These are phyloP conservation scores for Zelonia costaricensis DNA, from an alignment of 208 protist species.

Conservation along the genomic window DNA sequence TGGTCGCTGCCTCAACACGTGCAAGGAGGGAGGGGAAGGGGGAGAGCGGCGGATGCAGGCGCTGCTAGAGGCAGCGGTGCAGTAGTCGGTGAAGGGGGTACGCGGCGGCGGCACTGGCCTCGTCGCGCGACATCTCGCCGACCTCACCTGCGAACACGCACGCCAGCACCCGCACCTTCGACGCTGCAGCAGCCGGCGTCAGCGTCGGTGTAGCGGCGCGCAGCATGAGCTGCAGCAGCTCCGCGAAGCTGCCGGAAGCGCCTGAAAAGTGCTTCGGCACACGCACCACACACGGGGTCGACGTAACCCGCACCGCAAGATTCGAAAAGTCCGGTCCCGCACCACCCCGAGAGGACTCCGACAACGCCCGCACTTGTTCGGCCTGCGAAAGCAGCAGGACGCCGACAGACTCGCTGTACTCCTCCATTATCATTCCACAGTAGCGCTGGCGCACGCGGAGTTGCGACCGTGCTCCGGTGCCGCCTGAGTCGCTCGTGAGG, in stretches of 20 bases:
- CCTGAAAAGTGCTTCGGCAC: slow-evolving; percentile 39
- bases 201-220: background rate
- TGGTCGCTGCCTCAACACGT: no score
- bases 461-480: background rate
- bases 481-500: background rate
- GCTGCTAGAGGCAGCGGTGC: slow-evolving; percentile 20
- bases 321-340: no score
- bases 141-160: slow-evolving; percentile 20
- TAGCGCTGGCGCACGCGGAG: slow-evolving; percentile 18
- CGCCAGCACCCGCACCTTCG: background rate
- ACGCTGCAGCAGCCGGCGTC: background rate
- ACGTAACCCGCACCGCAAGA: background rate
- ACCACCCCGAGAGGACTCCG: background rate
- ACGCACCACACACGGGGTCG: slow-evolving; percentile 17
- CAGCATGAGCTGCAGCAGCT: slow-evolving; percentile 25
- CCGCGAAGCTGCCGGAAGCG: slow-evolving; percentile 22
- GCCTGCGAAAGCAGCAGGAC: slow-evolving; percentile 24
- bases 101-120: background rate
- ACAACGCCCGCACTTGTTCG: no score
- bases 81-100: slow-evolving; percentile 24
- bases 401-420: slow-evolving; percentile 23
- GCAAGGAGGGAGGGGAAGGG: no score
- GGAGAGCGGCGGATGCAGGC: background rate
- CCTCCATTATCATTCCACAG: slow-evolving; percentile 33
- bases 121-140: background rate